Evolutionary conservation across 2,329 filamentous ascomycete species (phyloP).

Genomic region (Pezicula rhizophila): DNA sequence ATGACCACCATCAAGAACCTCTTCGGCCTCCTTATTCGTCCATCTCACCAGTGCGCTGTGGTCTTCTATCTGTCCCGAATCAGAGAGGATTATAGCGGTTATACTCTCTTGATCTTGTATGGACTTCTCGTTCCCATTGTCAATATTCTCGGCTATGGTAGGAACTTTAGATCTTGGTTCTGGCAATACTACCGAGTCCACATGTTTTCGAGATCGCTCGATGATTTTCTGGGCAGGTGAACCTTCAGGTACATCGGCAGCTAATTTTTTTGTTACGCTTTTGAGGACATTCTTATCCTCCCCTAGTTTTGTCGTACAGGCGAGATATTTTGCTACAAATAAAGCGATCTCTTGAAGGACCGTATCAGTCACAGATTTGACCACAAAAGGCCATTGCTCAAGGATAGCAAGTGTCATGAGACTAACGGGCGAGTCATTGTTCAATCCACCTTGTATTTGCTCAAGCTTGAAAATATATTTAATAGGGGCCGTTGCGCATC

Average conservation of each 20-base stretch:
- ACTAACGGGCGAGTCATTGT: slow-evolving; percentile 42
- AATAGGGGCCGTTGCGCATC: slow-evolving; percentile 70
- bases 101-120: slow-evolving; percentile 12
- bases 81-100: slow-evolving; percentile 10
- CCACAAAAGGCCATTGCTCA: slow-evolving; percentile 72
- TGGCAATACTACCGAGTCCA: slow-evolving; percentile 19
- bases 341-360: slow-evolving; percentile 42
- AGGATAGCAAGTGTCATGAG: slow-evolving; percentile 62
- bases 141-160: background rate
- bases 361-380: slow-evolving; percentile 42
- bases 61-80: slow-evolving; percentile 30
- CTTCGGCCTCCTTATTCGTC: slow-evolving; percentile 70
- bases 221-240: slow-evolving; percentile 26
- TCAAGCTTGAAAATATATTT: slow-evolving; percentile 74
- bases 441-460: slow-evolving; percentile 36
- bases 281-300: slow-evolving; percentile 43
- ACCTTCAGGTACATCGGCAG: slow-evolving; percentile 30
- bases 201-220: slow-evolving; percentile 18
- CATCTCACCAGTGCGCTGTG: slow-evolving; percentile 54
- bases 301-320: slow-evolving; percentile 43
- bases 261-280: slow-evolving; percentile 37
- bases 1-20: slow-evolving; percentile 73
- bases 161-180: slow-evolving; percentile 2
- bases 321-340: slow-evolving; percentile 55
- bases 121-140: slow-evolving; percentile 2